Evolutionary conservation across 768 basidiomycete genomes (phyloP), one percentile per base, ranked within the genome.

Genomic region (Neoboletus magnificus): DNA sequence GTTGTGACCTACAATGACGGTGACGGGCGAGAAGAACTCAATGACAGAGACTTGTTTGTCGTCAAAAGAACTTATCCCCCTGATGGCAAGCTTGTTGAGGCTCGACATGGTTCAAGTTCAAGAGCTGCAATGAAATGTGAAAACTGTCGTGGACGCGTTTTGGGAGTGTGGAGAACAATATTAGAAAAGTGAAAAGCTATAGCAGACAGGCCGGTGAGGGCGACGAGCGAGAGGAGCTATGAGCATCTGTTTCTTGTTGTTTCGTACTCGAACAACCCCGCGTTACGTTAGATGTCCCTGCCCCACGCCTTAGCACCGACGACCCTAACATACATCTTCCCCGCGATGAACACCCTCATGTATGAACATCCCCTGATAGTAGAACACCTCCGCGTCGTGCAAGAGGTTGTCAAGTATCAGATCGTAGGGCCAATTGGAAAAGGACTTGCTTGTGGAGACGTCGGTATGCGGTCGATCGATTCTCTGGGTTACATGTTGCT

Each of bases 281-380:
- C 33, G 13, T 5, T 48, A 20, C 20, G 23, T 32, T 59, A 88
- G 87, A 87, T 85, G 12, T 88, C 93, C 15, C 79, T 97, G 5
- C 80, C 97, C 57, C 85, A 93, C 22, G 95, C 93, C 0, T 76
- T 96, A 0, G 78, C 89, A 3, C 91, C 94, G 0, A 78, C 82
- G 7, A 97, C 92, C 0, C 89, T 90, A 8, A 93, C 92, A 7
- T 93, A 88, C 65, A 72, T 98, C 36, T 98, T 95, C 66, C 96
- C 96, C 2, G 97, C 96, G 0, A 99, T 98, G 96, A 99, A 99
- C 71, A 98, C 97, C 4, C 77, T 92, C 61, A 99, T 99, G 96
- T 98, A 91, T 66, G 84, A 90, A 56, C 95, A 98, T 67, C 93
- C 93, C 20, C 78, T 98, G 42, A 98, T 94, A 0, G 81, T 83